Conservation (phyloP, 352 stramenopile species). For the Globisporangium sylvaticum region DNA sequence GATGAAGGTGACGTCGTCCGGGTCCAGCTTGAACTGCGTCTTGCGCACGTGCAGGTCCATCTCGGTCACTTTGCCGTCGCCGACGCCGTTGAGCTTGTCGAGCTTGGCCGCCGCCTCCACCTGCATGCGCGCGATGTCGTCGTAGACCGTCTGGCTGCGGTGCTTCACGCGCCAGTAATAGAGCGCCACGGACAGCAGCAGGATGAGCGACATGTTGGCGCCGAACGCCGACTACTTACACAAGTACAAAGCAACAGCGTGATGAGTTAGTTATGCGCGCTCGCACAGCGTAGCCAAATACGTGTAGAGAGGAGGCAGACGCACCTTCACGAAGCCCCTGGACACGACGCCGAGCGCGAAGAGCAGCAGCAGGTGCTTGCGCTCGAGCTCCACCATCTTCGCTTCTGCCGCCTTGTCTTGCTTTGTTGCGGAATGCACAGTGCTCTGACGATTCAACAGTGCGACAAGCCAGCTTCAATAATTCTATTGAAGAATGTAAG, state of each 20-base stretch:
- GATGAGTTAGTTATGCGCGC: no score
- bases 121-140: conserved; percentile 61
- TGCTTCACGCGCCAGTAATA: conserved; percentile 67
- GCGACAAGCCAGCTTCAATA: neutral
- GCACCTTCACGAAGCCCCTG: conserved; percentile 63
- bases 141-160: conserved; percentile 56
- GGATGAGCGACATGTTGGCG: conserved; percentile 55
- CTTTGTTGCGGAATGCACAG: conserved; percentile 10
- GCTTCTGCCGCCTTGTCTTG: neutral
- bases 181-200: conserved; percentile 54
- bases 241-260: no score
- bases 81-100: conserved; percentile 47
- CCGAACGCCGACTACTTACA: conserved; percentile 45
- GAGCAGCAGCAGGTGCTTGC: conserved; percentile 68
- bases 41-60: conserved; percentile 46
- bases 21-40: conserved; percentile 67
- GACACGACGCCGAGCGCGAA: conserved; percentile 63
- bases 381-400: conserved; percentile 34
- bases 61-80: conserved; percentile 46
- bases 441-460: neutral
- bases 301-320: neutral
- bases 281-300: no score
- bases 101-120: conserved; percentile 63
- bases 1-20: conserved; percentile 58
- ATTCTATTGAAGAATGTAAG: no score